A percentile compares a stretch with the other conserved stretches of the same genome.
Conservation (phyloP, 169 alveolate species). For the Babesia gibsoni region DNA sequence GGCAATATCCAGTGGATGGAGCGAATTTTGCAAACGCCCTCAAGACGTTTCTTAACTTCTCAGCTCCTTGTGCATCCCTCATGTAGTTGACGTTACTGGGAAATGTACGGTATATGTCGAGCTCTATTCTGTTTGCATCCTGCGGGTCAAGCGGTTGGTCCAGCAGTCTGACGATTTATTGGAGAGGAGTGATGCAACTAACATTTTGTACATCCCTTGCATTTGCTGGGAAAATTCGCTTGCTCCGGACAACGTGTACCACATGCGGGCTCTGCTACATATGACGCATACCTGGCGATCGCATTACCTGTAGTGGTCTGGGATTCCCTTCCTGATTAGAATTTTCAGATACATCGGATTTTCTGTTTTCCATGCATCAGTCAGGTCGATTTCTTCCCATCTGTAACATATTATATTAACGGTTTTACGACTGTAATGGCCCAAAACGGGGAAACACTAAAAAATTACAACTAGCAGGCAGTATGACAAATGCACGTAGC, state of each 20-base stretch:
- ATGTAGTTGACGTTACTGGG: slow-evolving; percentile 76
- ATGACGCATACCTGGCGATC: not conserved
- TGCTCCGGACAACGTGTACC: slow-evolving; percentile 51
- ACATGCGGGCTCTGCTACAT: slow-evolving; percentile 37
- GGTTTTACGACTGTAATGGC: too few species aligned
- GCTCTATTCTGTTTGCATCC: slow-evolving; percentile 75
- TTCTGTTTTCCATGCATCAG: slow-evolving; percentile 2
- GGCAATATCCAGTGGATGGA: slow-evolving; percentile 79
- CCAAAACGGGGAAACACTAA: too few species aligned
- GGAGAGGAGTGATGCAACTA: not conserved
- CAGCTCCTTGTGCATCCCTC: slow-evolving; percentile 63
- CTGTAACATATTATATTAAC: slow-evolving; percentile 17
- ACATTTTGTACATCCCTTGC: slow-evolving; percentile 54
- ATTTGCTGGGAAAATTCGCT: slow-evolving; percentile 17
- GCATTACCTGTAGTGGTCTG: slow-evolving; percentile 70
- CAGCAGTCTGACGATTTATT: slow-evolving; percentile 51
- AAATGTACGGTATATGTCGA: slow-evolving; percentile 81
- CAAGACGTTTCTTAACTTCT: slow-evolving; percentile 73
- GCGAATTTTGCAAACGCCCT: slow-evolving; percentile 81
- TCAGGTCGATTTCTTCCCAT: slow-evolving; percentile 36
- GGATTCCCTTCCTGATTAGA: slow-evolving; percentile 74
- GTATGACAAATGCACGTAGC: too few species aligned
- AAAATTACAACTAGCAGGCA: too few species aligned
- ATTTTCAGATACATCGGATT: slow-evolving; percentile 46
- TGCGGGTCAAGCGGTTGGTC: slow-evolving; percentile 66